phyloP scores from a whole-genome alignment of 495 filamentous ascomycete genomes.

The Daldinia loculata region DNA sequence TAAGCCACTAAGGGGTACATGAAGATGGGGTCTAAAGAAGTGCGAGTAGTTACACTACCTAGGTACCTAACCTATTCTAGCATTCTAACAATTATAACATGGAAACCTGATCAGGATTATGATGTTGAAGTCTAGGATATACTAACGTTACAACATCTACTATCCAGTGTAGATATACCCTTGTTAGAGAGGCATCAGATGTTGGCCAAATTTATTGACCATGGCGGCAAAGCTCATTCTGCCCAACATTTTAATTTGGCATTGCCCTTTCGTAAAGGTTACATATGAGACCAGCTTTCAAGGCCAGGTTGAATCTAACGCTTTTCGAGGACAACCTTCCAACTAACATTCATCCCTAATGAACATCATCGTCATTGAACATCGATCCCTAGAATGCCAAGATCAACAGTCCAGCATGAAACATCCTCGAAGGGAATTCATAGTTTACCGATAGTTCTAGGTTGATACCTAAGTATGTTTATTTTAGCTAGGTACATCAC shows the following conservation, averaged over 20 bases:
- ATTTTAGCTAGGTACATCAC: background rate
- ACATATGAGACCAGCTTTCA: background rate
- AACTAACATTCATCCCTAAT: background rate
- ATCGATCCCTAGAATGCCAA: background rate
- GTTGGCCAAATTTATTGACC: too few species aligned
- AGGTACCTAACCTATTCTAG: too few species aligned
- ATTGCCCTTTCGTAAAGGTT: background rate
- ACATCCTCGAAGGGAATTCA: background rate
- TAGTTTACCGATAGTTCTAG: background rate
- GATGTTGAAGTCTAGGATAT: too few species aligned
- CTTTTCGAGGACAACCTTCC: background rate
- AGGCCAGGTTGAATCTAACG: background rate
- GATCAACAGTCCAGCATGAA: background rate
- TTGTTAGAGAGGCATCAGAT: too few species aligned
- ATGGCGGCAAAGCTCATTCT: background rate
- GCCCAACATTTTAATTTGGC: background rate
- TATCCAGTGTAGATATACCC: too few species aligned
- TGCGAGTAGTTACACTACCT: background rate
- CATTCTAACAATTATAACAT: too few species aligned
- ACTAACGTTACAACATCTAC: too few species aligned
- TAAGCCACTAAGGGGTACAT: background rate
- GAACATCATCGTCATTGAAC: background rate
- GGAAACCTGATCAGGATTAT: too few species aligned
- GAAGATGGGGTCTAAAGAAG: background rate
- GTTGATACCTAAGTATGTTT: background rate